phyloP scores from a whole-genome alignment of 345 rosid species.

The Nasturtium officinale region DNA sequence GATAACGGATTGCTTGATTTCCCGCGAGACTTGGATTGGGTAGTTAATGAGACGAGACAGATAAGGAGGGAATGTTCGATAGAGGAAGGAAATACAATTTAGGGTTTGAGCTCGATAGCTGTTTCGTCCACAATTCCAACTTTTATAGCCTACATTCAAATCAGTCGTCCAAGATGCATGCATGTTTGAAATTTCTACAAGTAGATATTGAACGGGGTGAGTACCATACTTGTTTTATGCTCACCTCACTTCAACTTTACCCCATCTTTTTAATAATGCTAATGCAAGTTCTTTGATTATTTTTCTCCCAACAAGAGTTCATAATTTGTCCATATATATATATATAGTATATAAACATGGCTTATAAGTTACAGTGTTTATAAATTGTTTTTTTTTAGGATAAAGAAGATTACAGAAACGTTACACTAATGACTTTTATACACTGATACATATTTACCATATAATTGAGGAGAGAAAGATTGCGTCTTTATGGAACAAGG shows the following conservation, averaged over 20 bases:
- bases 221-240: not conserved
- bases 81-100: not conserved
- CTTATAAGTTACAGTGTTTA: not conserved
- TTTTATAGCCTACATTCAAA: not conserved
- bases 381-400: not conserved
- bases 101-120: slow-evolving; percentile 16
- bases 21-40: slow-evolving; percentile 18
- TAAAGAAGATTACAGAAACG: slow-evolving; percentile 19
- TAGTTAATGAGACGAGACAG: not conserved
- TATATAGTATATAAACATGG: not conserved
- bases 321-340: not conserved
- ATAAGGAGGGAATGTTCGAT: not conserved
- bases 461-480: slow-evolving; percentile 1
- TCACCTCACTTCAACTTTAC: too few species aligned
- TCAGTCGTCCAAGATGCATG: not conserved
- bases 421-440: slow-evolving; percentile 21
- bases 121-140: slow-evolving; percentile 1
- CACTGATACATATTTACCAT: slow-evolving; percentile 7
- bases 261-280: not conserved
- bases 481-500: slow-evolving; percentile 44
- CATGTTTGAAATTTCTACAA: not conserved
- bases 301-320: not conserved
- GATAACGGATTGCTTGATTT: slow-evolving; percentile 1
- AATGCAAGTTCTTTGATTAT: not conserved
- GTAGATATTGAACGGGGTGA: not conserved